phyloP scores from a whole-genome alignment of 257 asterid species.

The Fraxinus excelsior region DNA sequence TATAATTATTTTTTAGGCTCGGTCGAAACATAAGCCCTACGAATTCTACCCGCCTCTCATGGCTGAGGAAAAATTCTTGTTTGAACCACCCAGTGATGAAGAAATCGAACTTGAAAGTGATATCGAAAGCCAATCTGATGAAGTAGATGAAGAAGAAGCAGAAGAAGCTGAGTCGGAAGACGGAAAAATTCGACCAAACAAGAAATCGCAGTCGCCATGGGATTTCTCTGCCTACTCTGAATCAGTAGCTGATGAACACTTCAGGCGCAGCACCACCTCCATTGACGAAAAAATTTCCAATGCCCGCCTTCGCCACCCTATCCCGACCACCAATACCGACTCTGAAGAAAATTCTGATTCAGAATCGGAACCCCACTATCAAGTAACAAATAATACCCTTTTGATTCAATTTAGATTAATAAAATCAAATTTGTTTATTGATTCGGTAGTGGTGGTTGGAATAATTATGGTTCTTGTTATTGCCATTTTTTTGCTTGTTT shows the following conservation, averaged over 20 bases:
- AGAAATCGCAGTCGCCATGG: slow-evolving; percentile 87
- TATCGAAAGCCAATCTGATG: slow-evolving; percentile 33
- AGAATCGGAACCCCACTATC: slow-evolving; percentile 50
- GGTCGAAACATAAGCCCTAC: no score
- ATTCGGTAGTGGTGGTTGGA: neutral
- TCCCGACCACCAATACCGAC: slow-evolving; percentile 33
- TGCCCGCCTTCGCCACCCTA: slow-evolving; percentile 49
- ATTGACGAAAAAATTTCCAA: slow-evolving; percentile 69
- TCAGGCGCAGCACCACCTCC: slow-evolving; percentile 79
- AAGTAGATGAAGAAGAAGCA: slow-evolving; percentile 35
- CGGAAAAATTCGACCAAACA: slow-evolving; percentile 29
- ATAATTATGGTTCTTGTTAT: neutral
- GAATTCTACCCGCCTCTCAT: slow-evolving; percentile 30
- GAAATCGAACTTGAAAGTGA: slow-evolving; percentile 43
- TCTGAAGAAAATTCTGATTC: slow-evolving; percentile 51
- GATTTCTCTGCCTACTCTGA: slow-evolving; percentile 86
- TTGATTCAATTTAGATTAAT: neutral
- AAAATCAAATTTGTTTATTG: neutral
- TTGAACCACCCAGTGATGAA: slow-evolving; percentile 91
- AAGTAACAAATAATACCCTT: slow-evolving; percentile 38
- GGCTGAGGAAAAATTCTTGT: slow-evolving; percentile 53
- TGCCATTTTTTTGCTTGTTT: slow-evolving; percentile 20
- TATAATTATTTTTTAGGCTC: no score
- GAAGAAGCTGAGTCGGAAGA: slow-evolving; percentile 14
- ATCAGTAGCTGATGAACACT: slow-evolving; percentile 82